Percentiles rank a stretch among this genome's conserved stretches.
Evolutionary conservation across 169 alveolate species (phyloP).

Genomic region (Cryptosporidium bovis): DNA sequence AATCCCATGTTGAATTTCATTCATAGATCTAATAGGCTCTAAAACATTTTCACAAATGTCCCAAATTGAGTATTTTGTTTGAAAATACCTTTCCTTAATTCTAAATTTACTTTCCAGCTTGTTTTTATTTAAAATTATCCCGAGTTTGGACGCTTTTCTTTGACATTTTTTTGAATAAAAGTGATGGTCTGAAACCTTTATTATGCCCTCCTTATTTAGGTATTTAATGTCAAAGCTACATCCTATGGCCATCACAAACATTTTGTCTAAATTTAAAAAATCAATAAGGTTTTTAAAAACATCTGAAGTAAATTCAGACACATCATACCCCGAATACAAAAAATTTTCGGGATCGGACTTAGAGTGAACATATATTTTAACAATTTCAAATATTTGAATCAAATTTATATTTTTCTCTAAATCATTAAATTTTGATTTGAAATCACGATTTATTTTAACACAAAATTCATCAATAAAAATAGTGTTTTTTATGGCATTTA

Average conservation of each 20-base stretch:
- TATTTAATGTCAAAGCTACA: not conserved
- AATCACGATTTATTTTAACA: not conserved
- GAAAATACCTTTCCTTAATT: constrained; percentile 11
- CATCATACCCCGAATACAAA: not conserved
- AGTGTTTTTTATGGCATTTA: constrained; percentile 10
- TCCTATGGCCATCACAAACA: not conserved
- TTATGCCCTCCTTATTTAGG: not conserved
- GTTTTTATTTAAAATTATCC: not conserved
- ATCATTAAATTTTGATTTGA: constrained; percentile 2
- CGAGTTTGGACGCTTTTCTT: not conserved
- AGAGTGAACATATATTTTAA: constrained; percentile 4
- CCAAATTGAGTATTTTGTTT: constrained; percentile 43
- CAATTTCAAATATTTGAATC: constrained; percentile 8
- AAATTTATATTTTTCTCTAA: constrained; percentile 11
- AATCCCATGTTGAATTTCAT: not conserved
- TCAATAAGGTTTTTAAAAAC: constrained; percentile 17
- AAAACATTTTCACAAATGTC: constrained; percentile 2
- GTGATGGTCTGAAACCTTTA: constrained; percentile 4
- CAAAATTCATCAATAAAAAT: constrained; percentile 26
- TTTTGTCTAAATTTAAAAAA: constrained; percentile 3
- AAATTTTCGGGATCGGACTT: constrained; percentile 6
- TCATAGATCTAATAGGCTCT: not conserved
- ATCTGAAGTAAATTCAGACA: constrained; percentile 7
- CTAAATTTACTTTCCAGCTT: not conserved
- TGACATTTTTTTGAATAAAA: not conserved